Evolutionary conservation across 495 filamentous ascomycete species (phyloP).

Genomic region (Hypoxylon fuscum): DNA sequence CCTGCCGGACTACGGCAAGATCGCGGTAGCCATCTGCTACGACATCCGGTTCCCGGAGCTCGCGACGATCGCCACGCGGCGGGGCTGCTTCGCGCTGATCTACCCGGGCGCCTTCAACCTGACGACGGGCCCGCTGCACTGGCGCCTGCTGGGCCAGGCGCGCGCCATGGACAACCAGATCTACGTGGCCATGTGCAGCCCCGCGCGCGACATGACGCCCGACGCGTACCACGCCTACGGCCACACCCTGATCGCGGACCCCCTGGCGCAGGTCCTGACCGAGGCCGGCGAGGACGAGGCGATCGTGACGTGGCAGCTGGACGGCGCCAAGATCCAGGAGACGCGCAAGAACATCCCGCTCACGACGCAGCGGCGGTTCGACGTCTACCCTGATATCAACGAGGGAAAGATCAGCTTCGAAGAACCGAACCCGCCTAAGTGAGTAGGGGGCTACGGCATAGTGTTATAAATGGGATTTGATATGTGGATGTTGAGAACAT

Average conservation of each 20-base stretch:
- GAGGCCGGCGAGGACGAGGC: constrained; percentile 80
- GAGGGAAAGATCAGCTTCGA: constrained; percentile 49
- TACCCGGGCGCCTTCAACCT: constrained; percentile 97
- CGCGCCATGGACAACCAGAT: constrained; percentile 94
- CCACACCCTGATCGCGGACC: constrained; percentile 87
- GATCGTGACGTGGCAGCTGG: constrained; percentile 79
- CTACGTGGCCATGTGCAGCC: constrained; percentile 92
- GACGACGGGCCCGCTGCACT: constrained; percentile 91
- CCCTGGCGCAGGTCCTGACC: constrained; percentile 81
- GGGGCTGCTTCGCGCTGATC: constrained; percentile 76
- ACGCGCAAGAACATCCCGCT: constrained; percentile 87
- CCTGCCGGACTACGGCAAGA: constrained; percentile 82
- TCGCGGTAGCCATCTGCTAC: constrained; percentile 94
- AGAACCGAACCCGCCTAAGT: constrained; percentile 30
- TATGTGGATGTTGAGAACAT: neutral
- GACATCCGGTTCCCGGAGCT: constrained; percentile 96
- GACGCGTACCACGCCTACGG: constrained; percentile 88
- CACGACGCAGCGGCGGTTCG: constrained; percentile 85
- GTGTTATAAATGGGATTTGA: neutral
- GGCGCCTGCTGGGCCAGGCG: constrained; percentile 82
- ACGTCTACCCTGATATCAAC: constrained; percentile 94
- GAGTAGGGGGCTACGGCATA: neutral
- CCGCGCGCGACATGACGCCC: constrained; percentile 77
- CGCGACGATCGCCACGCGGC: constrained; percentile 85
- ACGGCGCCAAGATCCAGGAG: constrained; percentile 74